A percentile compares a stretch with the other conserved stretches of the same genome.
These are phyloP conservation scores for Cladosporium sp. DNA, from an alignment of 2,329 filamentous ascomycete genomes.

Conservation along the genomic window DNA sequence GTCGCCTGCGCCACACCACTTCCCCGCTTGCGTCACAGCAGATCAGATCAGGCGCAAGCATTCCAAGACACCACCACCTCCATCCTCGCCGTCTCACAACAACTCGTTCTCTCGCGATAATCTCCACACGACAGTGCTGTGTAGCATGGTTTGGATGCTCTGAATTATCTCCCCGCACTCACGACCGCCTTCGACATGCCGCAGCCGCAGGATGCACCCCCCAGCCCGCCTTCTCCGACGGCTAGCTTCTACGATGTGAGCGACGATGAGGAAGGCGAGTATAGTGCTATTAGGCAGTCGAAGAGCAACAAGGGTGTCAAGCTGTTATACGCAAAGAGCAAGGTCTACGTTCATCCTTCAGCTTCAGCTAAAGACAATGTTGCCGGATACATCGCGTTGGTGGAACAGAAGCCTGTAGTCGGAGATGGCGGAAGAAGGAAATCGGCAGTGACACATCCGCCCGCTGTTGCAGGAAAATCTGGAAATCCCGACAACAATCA, in stretches of 20 bases:
- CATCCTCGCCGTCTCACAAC: neutral
- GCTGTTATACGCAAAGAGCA: slow-evolving; percentile 92
- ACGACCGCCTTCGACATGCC: neutral
- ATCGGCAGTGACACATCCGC: slow-evolving; percentile 8
- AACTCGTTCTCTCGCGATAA: neutral
- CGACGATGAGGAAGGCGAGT: slow-evolving; percentile 92
- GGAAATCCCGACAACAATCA: slow-evolving; percentile 45
- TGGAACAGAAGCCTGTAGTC: slow-evolving; percentile 71
- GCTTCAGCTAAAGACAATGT: slow-evolving; percentile 95
- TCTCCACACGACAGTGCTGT: neutral
- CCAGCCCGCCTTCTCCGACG: slow-evolving; percentile 60
- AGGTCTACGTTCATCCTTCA: slow-evolving; percentile 95
- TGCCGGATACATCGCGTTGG: slow-evolving; percentile 80
- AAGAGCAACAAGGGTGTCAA: slow-evolving; percentile 79
- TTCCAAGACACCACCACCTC: neutral
- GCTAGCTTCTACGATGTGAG: slow-evolving; percentile 93
- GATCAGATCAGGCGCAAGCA: neutral
- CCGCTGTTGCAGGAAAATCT: slow-evolving; percentile 26
- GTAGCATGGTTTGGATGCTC: neutral
- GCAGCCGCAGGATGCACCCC: slow-evolving; percentile 9
- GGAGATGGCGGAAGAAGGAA: slow-evolving; percentile 8
- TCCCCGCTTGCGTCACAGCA: neutral
- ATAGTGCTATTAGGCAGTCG: slow-evolving; percentile 84
- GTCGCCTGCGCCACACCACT: neutral
- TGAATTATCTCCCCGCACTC: neutral